Conservation (phyloP, 371 early-diverging fungal genomes). For the Mucor lusitanicus region DNA sequence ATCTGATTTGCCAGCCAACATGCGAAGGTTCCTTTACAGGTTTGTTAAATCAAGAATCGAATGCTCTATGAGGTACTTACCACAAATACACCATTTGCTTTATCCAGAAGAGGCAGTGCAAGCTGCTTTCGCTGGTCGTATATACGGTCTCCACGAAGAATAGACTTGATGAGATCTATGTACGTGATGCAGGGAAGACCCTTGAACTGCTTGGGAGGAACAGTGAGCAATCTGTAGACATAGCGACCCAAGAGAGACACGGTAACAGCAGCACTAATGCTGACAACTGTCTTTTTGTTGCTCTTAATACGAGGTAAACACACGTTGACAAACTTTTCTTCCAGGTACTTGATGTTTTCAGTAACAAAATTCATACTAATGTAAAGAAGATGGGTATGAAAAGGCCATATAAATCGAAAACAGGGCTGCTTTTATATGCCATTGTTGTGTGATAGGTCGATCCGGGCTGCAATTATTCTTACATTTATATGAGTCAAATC, state of each 20-base stretch:
- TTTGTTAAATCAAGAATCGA: neutral
- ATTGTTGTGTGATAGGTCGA: neutral
- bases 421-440: neutral
- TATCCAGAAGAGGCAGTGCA: constrained; percentile 1
- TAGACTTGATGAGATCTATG: constrained; percentile 3
- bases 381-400: neutral
- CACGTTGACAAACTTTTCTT: neutral
- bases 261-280: constrained; percentile 8
- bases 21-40: constrained; percentile 1
- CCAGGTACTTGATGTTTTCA: neutral
- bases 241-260: neutral
- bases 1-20: constrained; percentile 14
- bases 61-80: neutral
- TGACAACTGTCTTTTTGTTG: neutral
- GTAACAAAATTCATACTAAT: neutral
- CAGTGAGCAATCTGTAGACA: neutral
- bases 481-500: neutral
- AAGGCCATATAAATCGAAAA: neutral
- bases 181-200: constrained; percentile 10
- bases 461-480: neutral
- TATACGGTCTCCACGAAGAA: neutral
- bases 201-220: constrained; percentile 6
- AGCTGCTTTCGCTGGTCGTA: neutral
- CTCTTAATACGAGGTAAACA: neutral
- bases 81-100: constrained; percentile 13